Evolutionary conservation across 257 asterid species (phyloP).

Genomic region (Solanum acaule): DNA sequence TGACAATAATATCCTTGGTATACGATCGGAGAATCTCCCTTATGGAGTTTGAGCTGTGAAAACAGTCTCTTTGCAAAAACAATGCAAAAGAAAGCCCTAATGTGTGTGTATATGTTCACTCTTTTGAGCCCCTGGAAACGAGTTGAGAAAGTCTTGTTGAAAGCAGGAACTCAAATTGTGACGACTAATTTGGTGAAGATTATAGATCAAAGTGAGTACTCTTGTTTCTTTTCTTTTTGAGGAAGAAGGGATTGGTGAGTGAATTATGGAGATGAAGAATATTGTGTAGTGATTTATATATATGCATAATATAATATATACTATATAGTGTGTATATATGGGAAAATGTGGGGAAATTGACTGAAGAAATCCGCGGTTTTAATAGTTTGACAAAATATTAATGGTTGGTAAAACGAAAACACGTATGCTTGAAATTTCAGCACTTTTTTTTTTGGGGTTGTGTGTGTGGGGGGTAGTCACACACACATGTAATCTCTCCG

Average conservation of each 20-base stretch:
- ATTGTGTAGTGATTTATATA: neutral
- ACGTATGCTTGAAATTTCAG: neutral
- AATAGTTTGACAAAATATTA: neutral
- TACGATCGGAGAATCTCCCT: neutral
- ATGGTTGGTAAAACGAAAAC: neutral
- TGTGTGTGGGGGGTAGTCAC: neutral
- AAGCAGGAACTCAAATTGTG: neutral
- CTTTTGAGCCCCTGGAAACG: neutral
- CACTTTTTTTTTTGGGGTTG: neutral
- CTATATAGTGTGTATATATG: neutral
- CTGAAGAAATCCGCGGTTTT: neutral
- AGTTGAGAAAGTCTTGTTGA: neutral
- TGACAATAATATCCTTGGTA: neutral
- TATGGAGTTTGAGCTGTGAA: rapidly evolving
- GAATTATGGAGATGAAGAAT: neutral
- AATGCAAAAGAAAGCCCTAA: neutral
- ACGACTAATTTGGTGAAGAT: neutral
- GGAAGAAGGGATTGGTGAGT: neutral
- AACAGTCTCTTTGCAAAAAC: neutral
- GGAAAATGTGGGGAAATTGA: neutral
- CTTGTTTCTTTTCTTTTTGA: neutral
- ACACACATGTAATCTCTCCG: neutral
- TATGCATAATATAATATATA: neutral
- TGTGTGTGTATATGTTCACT: neutral
- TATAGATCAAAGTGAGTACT: neutral